Percentiles rank a stretch among this genome's conserved stretches.
phyloP scores from a whole-genome alignment of 2,329 filamentous ascomycete species.

The Rutstroemia sp. region DNA sequence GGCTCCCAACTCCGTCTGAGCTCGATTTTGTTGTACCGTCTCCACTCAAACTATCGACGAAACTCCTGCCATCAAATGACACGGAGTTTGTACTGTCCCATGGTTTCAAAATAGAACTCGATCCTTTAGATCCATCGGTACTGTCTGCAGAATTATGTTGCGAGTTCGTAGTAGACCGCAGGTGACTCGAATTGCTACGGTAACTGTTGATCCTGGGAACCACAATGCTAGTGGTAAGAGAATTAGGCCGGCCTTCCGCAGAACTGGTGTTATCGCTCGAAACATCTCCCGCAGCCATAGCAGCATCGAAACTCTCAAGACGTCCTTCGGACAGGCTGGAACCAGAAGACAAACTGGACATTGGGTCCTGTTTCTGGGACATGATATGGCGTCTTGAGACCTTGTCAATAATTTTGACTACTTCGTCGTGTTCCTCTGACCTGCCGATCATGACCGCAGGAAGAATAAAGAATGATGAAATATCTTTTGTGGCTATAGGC shows the following conservation, averaged over 20 bases:
- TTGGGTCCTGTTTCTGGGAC: constrained; percentile 33
- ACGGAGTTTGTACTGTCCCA: constrained; percentile 25
- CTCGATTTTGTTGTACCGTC: constrained; percentile 11
- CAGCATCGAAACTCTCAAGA: constrained; percentile 30
- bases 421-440: constrained; percentile 59
- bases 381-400: constrained; percentile 59
- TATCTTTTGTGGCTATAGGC: constrained; percentile 72
- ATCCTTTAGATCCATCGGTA: constrained; percentile 13
- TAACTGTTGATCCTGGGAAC: constrained; percentile 10
- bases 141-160: constrained; percentile 20
- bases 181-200: constrained; percentile 12
- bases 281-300: constrained; percentile 40
- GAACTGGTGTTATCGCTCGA: constrained; percentile 53
- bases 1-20: constrained; percentile 26
- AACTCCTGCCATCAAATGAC: constrained; percentile 18
- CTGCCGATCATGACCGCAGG: constrained; percentile 77
- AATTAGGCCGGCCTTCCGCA: constrained; percentile 36
- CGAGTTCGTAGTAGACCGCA: constrained; percentile 17
- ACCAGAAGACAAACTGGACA: constrained; percentile 43
- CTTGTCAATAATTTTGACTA: constrained; percentile 69
- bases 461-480: constrained; percentile 71
- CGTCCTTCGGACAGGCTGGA: constrained; percentile 42
- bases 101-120: constrained; percentile 12
- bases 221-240: constrained; percentile 9
- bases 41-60: constrained; percentile 15